These are phyloP conservation scores for Gossypium schwendimanii DNA, from an alignment of 441 rosid species.

Conservation along the genomic window DNA sequence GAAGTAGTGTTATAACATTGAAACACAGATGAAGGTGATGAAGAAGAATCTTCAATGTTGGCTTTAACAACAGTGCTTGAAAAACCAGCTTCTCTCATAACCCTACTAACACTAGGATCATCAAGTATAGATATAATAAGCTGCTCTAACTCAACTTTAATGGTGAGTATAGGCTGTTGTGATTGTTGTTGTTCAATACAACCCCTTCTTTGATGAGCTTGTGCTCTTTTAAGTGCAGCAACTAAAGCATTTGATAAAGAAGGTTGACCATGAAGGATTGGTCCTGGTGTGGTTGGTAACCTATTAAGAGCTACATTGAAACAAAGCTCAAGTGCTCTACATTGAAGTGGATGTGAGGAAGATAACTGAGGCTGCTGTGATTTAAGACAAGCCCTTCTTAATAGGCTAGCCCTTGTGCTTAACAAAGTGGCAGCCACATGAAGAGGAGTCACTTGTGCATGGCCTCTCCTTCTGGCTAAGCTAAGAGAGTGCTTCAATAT, in stretches of 20 bases:
- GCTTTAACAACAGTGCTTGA: conserved; percentile 70
- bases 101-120: conserved; percentile 88
- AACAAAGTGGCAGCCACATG: conserved; percentile 87
- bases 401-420: conserved; percentile 56
- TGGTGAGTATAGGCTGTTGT: conserved; percentile 59
- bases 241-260: conserved; percentile 74
- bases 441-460: conserved; percentile 89
- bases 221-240: conserved; percentile 85
- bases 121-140: conserved; percentile 77
- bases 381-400: conserved; percentile 78
- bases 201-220: conserved; percentile 84
- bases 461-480: conserved; percentile 92
- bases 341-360: conserved; percentile 64
- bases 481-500: conserved; percentile 90
- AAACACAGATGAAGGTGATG: conserved; percentile 62
- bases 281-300: conserved; percentile 62
- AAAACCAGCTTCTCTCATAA: conserved; percentile 91
- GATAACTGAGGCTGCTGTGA: conserved; percentile 42
- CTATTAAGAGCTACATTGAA: conserved; percentile 84
- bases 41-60: conserved; percentile 58
- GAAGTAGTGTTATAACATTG: conserved; percentile 27
- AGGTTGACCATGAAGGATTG: conserved; percentile 58
- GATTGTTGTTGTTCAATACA: conserved; percentile 71
- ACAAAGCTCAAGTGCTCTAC: conserved; percentile 87
- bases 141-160: conserved; percentile 79